Conservation (phyloP, 805 yeast genomes). For the Metschnikowia gelsemii region DNA sequence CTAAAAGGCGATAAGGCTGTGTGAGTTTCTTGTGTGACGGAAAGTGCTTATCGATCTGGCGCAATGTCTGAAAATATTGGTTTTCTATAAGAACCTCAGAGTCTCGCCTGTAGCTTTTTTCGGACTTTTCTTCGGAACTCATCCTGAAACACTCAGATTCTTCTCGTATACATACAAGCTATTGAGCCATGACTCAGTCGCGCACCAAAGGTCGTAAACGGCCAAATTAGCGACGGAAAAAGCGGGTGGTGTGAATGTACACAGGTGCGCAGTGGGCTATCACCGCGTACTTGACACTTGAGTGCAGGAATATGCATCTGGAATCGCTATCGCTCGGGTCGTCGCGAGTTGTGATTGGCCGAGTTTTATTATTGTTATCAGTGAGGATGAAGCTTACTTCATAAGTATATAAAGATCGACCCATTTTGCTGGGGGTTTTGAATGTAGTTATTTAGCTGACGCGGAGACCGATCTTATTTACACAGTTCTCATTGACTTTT, state of each 20-base stretch:
- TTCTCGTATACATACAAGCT: slow-evolving; percentile 1
- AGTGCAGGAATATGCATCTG: slow-evolving; percentile 1
- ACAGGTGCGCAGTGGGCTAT: slow-evolving; percentile 6
- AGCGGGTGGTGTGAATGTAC: neutral
- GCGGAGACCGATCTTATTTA: too few species aligned
- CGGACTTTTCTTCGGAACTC: slow-evolving; percentile 1
- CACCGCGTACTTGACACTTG: slow-evolving; percentile 1
- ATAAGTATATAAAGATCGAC: slow-evolving; percentile 3
- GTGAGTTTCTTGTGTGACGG: too few species aligned
- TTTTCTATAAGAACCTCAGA: too few species aligned
- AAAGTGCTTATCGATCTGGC: too few species aligned
- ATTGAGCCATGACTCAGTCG: slow-evolving; percentile 7
- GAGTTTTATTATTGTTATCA: slow-evolving; percentile 6
- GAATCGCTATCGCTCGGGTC: neutral
- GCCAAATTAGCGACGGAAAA: neutral
- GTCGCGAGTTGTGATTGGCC: slow-evolving; percentile 10
- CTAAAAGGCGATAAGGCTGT: too few species aligned
- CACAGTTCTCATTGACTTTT: too few species aligned
- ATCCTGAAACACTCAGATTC: too few species aligned
- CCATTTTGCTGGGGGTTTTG: neutral
- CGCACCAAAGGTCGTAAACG: slow-evolving; percentile 4
- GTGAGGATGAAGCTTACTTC: neutral
- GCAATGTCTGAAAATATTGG: too few species aligned
- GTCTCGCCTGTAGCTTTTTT: too few species aligned
- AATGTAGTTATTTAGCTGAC: too few species aligned